Evolutionary conservation across 495 filamentous ascomycete genomes (phyloP), one percentile per base, ranked within the genome.

Genomic region (Penicillium arizonense): DNA sequence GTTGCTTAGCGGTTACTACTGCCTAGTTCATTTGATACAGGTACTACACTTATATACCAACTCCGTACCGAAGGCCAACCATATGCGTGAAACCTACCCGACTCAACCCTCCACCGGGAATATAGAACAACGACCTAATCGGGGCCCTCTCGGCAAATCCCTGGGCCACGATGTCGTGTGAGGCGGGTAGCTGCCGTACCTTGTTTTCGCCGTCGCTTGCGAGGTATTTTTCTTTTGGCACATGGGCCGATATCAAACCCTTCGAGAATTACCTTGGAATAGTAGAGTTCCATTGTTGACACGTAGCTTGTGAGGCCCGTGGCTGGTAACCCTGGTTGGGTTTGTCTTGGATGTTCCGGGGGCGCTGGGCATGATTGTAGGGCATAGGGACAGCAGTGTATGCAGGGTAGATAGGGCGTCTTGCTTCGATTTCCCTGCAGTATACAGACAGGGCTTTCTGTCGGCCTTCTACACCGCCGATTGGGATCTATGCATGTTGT

Each of bases 201-300:
- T 85, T 76, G 53, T 82, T 80, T 46, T 89, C 78, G 5, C 57
- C 49, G 14, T 18, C 79, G 20, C 77, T 70, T 26, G 78, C 78
- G 10, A 97, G 77, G 61, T 89, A 88, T 5, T 83, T 75, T n/a
- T 80, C 71, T 91, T 91, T 75, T 48, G 1, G 76, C 78, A 65
- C 90, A 96, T 20, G 68, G 50, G 3, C 90, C 92, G 26, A 96
- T 67, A 53, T 87, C 70, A 6, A 83, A 65, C 16, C 76, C 79
- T 56, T 86, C 77, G 18, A 96, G 64, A 34, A 96, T 77, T 1
- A 82, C 76, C 2, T 89, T 30, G 28, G 5, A 30, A 30, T 18
- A 89, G 41, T 76, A 7, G 28, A 30, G 9, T 74, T n/a, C 80
- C 78, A 6, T 75, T 69, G 9, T 70, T 70, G 5, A 94, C 38